These are phyloP conservation scores for Peribolospora kevripleyi DNA, from an alignment of 768 basidiomycete species.

Conservation along the genomic window DNA sequence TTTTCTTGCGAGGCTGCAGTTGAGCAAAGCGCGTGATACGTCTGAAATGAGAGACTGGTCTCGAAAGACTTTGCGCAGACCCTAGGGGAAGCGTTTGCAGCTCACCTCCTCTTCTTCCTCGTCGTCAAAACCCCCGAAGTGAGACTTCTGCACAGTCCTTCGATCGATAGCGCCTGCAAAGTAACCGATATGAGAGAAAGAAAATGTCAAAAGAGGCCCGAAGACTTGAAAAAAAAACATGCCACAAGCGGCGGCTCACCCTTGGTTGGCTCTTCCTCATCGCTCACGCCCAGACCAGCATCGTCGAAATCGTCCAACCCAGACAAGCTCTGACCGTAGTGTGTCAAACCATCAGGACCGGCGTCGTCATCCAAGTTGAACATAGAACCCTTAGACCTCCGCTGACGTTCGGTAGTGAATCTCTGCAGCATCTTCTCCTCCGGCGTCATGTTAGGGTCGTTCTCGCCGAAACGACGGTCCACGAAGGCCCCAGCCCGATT, in stretches of 20 bases:
- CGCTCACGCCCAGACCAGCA: constrained; percentile 34
- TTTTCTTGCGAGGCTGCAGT: constrained; percentile 54
- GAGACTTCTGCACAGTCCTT: no score
- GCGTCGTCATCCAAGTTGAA: constrained; percentile 68
- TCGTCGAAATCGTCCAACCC: constrained; percentile 65
- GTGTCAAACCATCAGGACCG: constrained; percentile 34
- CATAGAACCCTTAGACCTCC: constrained; percentile 39
- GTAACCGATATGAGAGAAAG: neutral
- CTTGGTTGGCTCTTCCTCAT: constrained; percentile 23
- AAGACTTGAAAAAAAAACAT: constrained; percentile 22
- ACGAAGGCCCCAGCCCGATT: constrained; percentile 66
- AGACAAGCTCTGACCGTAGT: constrained; percentile 70
- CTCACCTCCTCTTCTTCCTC: no score
- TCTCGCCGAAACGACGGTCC: constrained; percentile 90
- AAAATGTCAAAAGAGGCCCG: neutral
- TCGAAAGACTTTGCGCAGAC: neutral
- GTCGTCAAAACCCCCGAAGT: no score
- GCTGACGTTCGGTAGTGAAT: constrained; percentile 72
- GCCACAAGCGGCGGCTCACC: neutral
- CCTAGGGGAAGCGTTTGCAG: no score
- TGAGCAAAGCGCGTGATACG: neutral
- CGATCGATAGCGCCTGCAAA: no score
- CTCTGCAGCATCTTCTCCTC: constrained; percentile 95
- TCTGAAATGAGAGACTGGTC: constrained; percentile 1
- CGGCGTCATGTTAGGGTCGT: constrained; percentile 67